phyloP scores from a whole-genome alignment of 2,329 filamentous ascomycete species.

The Calonectria hongkongensis region DNA sequence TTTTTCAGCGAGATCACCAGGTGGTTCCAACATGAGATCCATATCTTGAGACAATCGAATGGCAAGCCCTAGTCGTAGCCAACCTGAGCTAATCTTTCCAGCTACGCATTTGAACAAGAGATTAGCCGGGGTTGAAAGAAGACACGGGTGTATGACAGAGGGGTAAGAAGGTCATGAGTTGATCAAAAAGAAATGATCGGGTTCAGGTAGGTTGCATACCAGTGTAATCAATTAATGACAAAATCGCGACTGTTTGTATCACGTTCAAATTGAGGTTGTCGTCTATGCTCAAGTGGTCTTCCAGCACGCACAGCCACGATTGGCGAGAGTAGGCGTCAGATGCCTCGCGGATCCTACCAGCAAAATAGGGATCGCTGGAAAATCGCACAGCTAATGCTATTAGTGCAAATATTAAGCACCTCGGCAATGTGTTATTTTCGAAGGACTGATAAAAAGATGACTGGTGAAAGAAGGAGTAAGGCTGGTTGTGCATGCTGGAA shows the following conservation, averaged over 20 bases:
- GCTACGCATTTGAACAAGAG: constrained; percentile 11
- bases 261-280: constrained; percentile 46
- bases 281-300: constrained; percentile 41
- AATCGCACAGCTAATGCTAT: constrained; percentile 35
- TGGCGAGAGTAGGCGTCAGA: constrained; percentile 36
- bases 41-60: constrained; percentile 60
- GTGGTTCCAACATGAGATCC: constrained; percentile 58
- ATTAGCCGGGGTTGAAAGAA: neutral
- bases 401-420: constrained; percentile 33
- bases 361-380: constrained; percentile 31
- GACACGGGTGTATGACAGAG: too few relatives aligned
- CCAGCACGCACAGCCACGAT: constrained; percentile 41
- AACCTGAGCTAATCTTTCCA: constrained; percentile 52
- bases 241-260: constrained; percentile 60
- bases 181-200: too few relatives aligned
- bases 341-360: constrained; percentile 31
- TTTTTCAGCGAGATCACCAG: constrained; percentile 38
- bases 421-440: constrained; percentile 12
- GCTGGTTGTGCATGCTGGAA: constrained; percentile 47
- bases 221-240: constrained; percentile 62
- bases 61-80: constrained; percentile 60
- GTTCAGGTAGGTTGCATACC: constrained; percentile 49
- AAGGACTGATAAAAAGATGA: constrained; percentile 31
- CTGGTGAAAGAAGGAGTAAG: constrained; percentile 42
- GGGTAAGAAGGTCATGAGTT: too few relatives aligned